Percentiles rank a stretch among this genome's conserved stretches.
Conservation (phyloP, 1,139 yeast species). For the Zhuliangozyma blackwelliae region DNA sequence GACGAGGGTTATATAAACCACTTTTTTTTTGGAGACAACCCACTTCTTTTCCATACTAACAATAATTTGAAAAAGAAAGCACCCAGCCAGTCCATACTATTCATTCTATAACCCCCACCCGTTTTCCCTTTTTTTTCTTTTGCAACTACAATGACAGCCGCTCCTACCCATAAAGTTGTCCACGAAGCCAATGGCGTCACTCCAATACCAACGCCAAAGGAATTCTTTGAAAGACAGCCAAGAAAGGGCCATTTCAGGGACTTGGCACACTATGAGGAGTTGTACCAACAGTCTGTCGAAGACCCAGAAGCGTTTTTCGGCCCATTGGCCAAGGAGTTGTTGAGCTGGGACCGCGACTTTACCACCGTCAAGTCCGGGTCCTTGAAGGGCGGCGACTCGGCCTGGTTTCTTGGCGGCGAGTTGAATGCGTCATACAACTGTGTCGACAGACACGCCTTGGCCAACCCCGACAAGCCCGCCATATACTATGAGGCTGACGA, state of each 20-base stretch:
- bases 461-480: constrained; percentile 83
- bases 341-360: constrained; percentile 85
- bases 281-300: constrained; percentile 73
- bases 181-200: constrained; percentile 76
- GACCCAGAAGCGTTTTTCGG: constrained; percentile 87
- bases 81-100: too few species aligned
- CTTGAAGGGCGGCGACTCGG: constrained; percentile 72
- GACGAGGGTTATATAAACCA: too few species aligned
- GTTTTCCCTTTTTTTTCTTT: too few species aligned
- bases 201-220: constrained; percentile 66
- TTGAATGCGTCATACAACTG: constrained; percentile 93
- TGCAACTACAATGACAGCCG: constrained; percentile 6
- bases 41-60: too few species aligned
- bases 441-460: constrained; percentile 93
- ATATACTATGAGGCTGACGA: constrained; percentile 95
- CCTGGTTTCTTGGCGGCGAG: constrained; percentile 94
- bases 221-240: constrained; percentile 73
- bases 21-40: too few species aligned
- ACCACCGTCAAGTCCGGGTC: constrained; percentile 69
- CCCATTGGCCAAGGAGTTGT: constrained; percentile 69
- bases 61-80: too few species aligned
- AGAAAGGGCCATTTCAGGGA: constrained; percentile 43
- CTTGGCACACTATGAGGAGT: constrained; percentile 65
- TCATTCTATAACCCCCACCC: too few species aligned
- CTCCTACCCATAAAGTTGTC: constrained; percentile 45